These are phyloP conservation scores for Saturnispora bothae DNA, from an alignment of 805 yeast species.

Conservation along the genomic window DNA sequence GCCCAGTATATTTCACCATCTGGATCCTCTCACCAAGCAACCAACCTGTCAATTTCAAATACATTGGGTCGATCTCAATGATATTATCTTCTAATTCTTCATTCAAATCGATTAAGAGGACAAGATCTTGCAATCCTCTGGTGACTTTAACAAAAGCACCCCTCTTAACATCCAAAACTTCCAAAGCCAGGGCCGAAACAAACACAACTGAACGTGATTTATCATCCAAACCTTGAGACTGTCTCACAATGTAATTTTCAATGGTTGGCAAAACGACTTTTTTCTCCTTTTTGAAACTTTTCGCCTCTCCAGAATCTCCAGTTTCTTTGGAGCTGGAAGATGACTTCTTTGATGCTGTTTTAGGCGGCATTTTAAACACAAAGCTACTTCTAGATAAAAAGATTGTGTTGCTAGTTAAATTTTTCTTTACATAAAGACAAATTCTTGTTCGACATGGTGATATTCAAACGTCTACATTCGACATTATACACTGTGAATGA, in stretches of 20 bases:
- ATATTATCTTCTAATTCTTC: conserved; percentile 21
- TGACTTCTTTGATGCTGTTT: conserved; percentile 13
- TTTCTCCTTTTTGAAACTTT: conserved; percentile 11
- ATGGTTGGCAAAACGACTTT: conserved; percentile 11
- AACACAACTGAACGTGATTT: conserved; percentile 13
- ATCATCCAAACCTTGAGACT: not conserved
- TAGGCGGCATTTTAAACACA: conserved; percentile 23
- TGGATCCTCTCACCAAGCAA: conserved; percentile 27
- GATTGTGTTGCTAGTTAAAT: no score
- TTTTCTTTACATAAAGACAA: no score
- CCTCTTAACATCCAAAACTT: conserved; percentile 15
- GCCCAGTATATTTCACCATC: conserved; percentile 35
- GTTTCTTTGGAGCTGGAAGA: conserved; percentile 8
- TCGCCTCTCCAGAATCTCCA: conserved; percentile 3
- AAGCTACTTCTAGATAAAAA: not conserved
- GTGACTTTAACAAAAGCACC: conserved; percentile 21
- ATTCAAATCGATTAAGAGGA: conserved; percentile 12
- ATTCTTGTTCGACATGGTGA: no score
- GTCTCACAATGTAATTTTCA: conserved; percentile 22
- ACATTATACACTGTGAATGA: not conserved
- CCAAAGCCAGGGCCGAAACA: conserved; percentile 19
- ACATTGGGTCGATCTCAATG: conserved; percentile 18
- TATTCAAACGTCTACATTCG: not conserved
- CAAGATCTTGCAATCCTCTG: conserved; percentile 17
- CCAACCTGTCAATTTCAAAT: conserved; percentile 16